Conservation (phyloP, 805 yeast genomes). For the Saccharomyces kudriavzevii region DNA sequence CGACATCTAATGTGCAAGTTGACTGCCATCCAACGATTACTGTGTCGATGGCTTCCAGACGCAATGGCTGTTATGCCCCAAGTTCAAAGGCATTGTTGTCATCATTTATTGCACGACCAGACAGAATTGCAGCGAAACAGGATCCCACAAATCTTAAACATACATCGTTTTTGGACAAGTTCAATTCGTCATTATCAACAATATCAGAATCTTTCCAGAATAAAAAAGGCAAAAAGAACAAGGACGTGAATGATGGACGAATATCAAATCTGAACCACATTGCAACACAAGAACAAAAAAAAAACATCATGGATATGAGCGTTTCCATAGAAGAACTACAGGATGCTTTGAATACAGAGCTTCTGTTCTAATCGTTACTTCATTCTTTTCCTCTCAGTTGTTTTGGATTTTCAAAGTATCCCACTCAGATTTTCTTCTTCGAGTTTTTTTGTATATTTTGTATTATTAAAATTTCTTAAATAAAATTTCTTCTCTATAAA, state of each 20-base stretch:
- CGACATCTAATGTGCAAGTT: not conserved
- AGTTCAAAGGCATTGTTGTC: not conserved
- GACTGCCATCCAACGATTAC: not conserved
- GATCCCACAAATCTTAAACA: not conserved
- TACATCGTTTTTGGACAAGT: not conserved
- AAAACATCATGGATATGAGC: conserved; percentile 7
- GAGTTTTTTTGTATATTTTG: not conserved
- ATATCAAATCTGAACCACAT: not conserved
- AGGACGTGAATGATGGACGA: not conserved
- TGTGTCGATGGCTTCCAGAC: not conserved
- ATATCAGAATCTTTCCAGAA: not conserved
- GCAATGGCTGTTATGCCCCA: not conserved
- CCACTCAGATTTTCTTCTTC: not conserved
- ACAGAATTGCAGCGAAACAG: not conserved
- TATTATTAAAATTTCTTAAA: not conserved
- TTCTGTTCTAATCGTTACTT: conserved; percentile 6
- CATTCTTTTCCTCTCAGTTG: not conserved
- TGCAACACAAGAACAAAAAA: not conserved
- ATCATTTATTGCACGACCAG: not conserved
- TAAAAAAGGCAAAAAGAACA: not conserved
- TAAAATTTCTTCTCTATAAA: not conserved
- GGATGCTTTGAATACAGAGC: conserved; percentile 27
- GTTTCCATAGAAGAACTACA: conserved; percentile 21
- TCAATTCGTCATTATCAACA: not conserved
- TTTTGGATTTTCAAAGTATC: not conserved